Conservation (phyloP, 257 asterid species). For the Lithospermum erythrorhizon region DNA sequence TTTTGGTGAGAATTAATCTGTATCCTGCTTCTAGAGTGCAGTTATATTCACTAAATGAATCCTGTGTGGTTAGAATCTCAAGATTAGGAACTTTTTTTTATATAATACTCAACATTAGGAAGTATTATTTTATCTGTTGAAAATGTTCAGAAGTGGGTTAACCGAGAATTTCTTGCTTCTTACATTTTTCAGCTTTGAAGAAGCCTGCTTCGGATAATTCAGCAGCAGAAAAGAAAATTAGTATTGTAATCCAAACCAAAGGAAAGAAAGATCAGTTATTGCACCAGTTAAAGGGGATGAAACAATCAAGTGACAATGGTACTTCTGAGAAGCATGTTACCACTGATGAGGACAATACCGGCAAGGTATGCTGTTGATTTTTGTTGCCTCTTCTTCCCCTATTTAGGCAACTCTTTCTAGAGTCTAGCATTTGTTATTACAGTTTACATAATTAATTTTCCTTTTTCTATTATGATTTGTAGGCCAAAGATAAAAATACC, state of each 20-base stretch:
- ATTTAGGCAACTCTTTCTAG: not conserved
- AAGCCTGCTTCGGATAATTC: conserved; percentile 12
- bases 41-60: too few relatives aligned
- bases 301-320: not conserved
- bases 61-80: too few relatives aligned
- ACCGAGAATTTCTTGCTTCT: too few relatives aligned
- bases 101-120: too few relatives aligned
- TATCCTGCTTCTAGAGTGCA: too few relatives aligned
- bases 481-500: conserved; percentile 5
- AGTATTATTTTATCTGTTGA: too few relatives aligned
- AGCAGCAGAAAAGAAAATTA: conserved; percentile 20
- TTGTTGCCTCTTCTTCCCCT: not conserved
- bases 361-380: conserved; percentile 9
- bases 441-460: not conserved
- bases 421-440: not conserved
- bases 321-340: conserved; percentile 2
- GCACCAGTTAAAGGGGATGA: conserved; percentile 10
- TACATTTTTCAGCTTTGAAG: conserved; percentile 6
- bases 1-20: too few relatives aligned
- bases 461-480: conserved; percentile 1
- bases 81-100: too few relatives aligned
- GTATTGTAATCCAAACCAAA: conserved; percentile 10
- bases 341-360: conserved; percentile 4
- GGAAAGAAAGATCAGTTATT: conserved; percentile 7
- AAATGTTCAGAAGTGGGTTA: too few relatives aligned